Base-by-base conservation (phyloP, 805 yeast species). In the Kazachstania taianensis region DNA sequence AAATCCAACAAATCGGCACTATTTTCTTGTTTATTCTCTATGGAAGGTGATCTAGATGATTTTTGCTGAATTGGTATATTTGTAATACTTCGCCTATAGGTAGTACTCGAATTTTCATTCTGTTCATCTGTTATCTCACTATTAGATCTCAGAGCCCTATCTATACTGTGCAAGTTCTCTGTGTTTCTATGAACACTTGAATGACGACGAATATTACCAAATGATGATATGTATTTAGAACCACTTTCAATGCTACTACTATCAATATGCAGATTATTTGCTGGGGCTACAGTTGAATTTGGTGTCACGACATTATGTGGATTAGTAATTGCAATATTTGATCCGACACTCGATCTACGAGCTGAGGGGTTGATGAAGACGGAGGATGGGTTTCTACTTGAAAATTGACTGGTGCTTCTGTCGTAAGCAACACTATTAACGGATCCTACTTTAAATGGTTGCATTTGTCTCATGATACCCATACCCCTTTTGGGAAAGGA, bases 171-270 rank as follows among this genome's bases (percentile, higher is more conserved):
- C 8, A 32, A 12, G 5, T 18, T 16, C 12, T 42, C 43, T 5
- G 23, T 24, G 19, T 30, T 39, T 37, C 63, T 50, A 36, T 63
- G 48, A 10, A 61, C 37, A 40, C 67, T 59, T 8, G 72, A 61
- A 33, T 61, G 59, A 16, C 81, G 64, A n/a, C 79, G 67, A 33
- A 82, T 61, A n/a, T 78, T 75, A 0, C 83, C 82, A 55, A 79
- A 79, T 0, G 87, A 78, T 1, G 89, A 75, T 2, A 83, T 71
- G 44, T 78, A 80, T 43, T 76, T 67, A 2, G 82, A 79, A 0
- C 78, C 63, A 18, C 66, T 65, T 7, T 52, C 54, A 39, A 54
- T 39, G 48, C 62, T 55, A 5, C 28, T 33, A 25, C 62, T 57
- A 26, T 60, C 55, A 17, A 38, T 28, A 20, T 41, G 46, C 2